Percentiles rank a stretch among this genome's conserved stretches.
phyloP scores from a whole-genome alignment of 2,329 filamentous ascomycete genomes.

The Bisporella sp. region DNA sequence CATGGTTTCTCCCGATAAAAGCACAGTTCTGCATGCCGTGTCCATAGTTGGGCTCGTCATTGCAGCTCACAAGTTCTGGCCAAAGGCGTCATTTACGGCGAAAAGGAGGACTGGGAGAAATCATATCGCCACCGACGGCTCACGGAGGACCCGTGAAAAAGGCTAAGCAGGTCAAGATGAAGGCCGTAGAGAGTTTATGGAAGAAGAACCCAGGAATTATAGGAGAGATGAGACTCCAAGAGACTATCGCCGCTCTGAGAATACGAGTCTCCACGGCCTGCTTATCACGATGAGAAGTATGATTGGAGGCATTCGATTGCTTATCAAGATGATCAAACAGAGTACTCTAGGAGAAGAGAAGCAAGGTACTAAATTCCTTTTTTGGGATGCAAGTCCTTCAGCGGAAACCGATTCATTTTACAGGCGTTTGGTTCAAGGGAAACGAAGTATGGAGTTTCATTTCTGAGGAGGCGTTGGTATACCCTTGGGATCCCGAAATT shows the following conservation, averaged over 20 bases:
- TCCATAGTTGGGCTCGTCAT: conserved; percentile 19
- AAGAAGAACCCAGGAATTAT: not conserved
- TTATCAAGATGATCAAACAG: not conserved
- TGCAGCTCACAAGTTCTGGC: conserved; percentile 21
- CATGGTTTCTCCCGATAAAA: not conserved
- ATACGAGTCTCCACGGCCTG: no score
- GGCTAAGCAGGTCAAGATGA: not conserved
- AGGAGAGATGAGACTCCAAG: not conserved
- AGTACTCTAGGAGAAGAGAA: not conserved
- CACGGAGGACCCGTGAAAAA: not conserved
- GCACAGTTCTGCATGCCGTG: conserved; percentile 7
- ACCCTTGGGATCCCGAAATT: no score
- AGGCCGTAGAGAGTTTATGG: conserved; percentile 3
- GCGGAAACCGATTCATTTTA: no score
- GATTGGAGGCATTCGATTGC: no score
- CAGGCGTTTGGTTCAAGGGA: no score
- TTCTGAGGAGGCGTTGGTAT: no score
- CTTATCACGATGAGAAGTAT: no score
- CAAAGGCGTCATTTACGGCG: conserved; percentile 19
- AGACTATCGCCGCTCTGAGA: not conserved
- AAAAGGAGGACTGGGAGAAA: conserved; percentile 20
- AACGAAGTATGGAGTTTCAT: no score
- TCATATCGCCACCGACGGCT: conserved; percentile 4
- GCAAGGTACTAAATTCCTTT: not conserved
- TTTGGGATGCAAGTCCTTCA: not conserved